phyloP scores from a whole-genome alignment of 345 rosid genomes.

The Lagerstroemia speciosa region DNA sequence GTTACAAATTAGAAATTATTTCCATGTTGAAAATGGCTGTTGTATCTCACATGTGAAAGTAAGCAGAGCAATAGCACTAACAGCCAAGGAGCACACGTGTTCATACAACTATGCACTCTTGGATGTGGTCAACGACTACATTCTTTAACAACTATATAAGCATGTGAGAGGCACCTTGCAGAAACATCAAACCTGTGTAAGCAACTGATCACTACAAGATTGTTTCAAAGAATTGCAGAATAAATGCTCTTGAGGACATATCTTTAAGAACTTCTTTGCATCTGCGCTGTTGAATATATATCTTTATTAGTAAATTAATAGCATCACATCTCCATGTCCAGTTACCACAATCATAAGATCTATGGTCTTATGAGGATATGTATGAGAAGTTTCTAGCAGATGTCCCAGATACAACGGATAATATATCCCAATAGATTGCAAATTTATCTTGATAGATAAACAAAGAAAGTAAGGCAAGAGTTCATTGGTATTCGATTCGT shows the following conservation, averaged over 20 bases:
- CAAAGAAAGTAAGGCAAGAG: background rate
- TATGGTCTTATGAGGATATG: background rate
- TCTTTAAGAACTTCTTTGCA: background rate
- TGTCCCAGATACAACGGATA: background rate
- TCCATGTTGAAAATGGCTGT: background rate
- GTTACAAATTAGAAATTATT: background rate
- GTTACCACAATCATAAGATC: background rate
- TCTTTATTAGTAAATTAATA: background rate
- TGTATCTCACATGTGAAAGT: background rate
- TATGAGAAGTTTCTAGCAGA: background rate
- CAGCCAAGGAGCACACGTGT: background rate
- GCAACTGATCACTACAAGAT: background rate
- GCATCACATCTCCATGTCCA: background rate
- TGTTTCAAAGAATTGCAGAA: background rate
- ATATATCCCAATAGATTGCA: background rate
- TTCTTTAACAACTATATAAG: background rate
- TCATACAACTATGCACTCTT: background rate
- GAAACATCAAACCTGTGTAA: background rate
- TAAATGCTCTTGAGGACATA: background rate
- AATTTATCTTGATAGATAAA: background rate
- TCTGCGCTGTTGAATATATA: background rate
- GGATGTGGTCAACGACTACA: background rate
- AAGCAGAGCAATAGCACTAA: background rate
- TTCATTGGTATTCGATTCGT: background rate
- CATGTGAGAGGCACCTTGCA: background rate